A percentile compares a stretch with the other conserved stretches of the same genome.
These are phyloP conservation scores for Kazachstania sp. DNA, from an alignment of 1,139 yeast species.

Conservation along the genomic window DNA sequence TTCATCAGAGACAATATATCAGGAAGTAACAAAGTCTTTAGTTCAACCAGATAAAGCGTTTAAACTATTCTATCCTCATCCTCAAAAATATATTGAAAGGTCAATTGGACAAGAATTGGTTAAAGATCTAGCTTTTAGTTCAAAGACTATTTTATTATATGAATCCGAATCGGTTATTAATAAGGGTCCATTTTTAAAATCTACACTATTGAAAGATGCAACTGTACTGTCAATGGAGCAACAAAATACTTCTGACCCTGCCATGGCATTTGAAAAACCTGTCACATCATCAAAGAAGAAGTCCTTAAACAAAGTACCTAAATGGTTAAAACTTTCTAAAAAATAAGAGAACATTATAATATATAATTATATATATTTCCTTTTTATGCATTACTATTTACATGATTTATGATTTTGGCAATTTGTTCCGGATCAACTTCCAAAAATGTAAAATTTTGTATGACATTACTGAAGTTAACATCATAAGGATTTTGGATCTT, in stretches of 20 bases:
- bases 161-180: slow-evolving; percentile 30
- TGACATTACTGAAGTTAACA: slow-evolving; percentile 8
- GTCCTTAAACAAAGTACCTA: slow-evolving; percentile 28
- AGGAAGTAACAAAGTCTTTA: slow-evolving; percentile 31
- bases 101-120: slow-evolving; percentile 15
- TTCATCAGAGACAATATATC: slow-evolving; percentile 35
- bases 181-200: slow-evolving; percentile 32
- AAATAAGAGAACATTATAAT: slow-evolving; percentile 17
- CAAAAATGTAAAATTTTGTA: slow-evolving; percentile 8
- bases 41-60: slow-evolving; percentile 31
- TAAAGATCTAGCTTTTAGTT: slow-evolving; percentile 23
- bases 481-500: slow-evolving; percentile 12
- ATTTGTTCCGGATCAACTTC: slow-evolving; percentile 2
- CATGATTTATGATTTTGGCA: slow-evolving; percentile 4
- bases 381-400: slow-evolving; percentile 7
- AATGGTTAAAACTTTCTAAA: slow-evolving; percentile 34
- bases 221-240: slow-evolving; percentile 2
- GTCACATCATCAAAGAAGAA: slow-evolving; percentile 2
- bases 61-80: slow-evolving; percentile 38
- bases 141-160: slow-evolving; percentile 32
- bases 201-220: slow-evolving; percentile 23
- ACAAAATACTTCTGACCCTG: neutral
- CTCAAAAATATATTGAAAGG: slow-evolving; percentile 34
- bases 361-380: neutral
- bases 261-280: neutral